A percentile compares a stretch with the other conserved stretches of the same genome.
Conservation (phyloP, 495 filamentous ascomycete genomes). For the Hypoxylon trugodes region DNA sequence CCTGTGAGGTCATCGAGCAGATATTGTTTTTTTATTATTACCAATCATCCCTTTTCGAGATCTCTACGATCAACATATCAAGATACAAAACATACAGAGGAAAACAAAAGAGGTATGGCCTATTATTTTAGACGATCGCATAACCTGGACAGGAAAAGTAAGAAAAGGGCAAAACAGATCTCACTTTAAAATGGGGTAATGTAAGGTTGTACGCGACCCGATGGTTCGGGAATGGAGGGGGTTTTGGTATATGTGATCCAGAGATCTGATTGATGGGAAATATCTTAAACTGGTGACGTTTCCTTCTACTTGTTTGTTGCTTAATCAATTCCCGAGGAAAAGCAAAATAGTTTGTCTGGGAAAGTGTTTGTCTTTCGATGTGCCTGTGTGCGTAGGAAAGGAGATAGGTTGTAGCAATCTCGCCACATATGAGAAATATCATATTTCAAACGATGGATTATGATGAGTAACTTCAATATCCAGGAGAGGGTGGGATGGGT, state of each 20-base stretch:
- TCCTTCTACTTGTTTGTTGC: slow-evolving; percentile 14
- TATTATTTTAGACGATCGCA: neutral
- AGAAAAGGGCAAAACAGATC: slow-evolving; percentile 18
- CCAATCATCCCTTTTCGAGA: neutral
- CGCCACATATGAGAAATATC: neutral
- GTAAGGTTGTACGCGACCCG: slow-evolving; percentile 41
- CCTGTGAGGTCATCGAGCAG: slow-evolving; percentile 29
- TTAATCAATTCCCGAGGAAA: slow-evolving; percentile 10
- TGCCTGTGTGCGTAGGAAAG: neutral
- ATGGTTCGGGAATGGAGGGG: slow-evolving; percentile 36
- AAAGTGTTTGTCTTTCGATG: slow-evolving; percentile 8
- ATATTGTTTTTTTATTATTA: neutral
- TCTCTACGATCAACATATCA: neutral
- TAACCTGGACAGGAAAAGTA: slow-evolving; percentile 11
- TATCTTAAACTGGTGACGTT: slow-evolving; percentile 14
- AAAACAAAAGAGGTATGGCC: neutral
- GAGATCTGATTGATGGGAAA: slow-evolving; percentile 39
- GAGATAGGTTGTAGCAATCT: neutral
- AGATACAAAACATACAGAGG: neutral
- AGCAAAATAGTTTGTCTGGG: neutral
- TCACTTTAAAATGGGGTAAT: slow-evolving; percentile 37
- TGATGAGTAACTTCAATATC: neutral
- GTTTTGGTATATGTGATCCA: slow-evolving; percentile 31
- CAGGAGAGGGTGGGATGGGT: no score
- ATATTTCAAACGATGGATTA: neutral